Conservation (phyloP, 441 rosid species). For the Populus trichocarpa region DNA sequence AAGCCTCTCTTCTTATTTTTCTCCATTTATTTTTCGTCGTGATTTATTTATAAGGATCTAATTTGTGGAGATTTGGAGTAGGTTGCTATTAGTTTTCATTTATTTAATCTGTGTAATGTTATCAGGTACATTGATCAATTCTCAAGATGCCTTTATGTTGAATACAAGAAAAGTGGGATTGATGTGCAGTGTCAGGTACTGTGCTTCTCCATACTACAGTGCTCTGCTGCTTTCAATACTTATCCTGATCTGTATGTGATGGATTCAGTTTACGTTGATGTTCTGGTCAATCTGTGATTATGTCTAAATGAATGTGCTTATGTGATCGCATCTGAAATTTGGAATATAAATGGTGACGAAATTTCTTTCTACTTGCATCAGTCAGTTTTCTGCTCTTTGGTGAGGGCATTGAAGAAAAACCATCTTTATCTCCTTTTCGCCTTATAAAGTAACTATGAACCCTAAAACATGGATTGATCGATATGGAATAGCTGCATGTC, state of each 20-base stretch:
- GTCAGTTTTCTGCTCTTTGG: no score
- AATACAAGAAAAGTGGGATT: conserved; percentile 79
- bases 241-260: background rate
- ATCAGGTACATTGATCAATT: conserved; percentile 82
- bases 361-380: no score
- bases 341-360: no score
- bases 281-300: no score
- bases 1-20: conserved; percentile 16
- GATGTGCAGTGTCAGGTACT: conserved; percentile 96
- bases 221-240: background rate
- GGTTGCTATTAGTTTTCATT: background rate
- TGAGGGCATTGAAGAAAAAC: no score
- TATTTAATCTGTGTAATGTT: conserved; percentile 5
- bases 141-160: conserved; percentile 85
- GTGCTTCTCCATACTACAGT: background rate
- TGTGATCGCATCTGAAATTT: no score
- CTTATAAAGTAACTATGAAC: no score
- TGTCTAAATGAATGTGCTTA: no score
- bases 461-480: no score
- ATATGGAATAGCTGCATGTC: no score
- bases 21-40: background rate
- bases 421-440: no score
- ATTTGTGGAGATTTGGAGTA: background rate
- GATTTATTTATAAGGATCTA: background rate
- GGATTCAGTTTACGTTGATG: no score